Evolutionary conservation across 2,329 filamentous ascomycete genomes (phyloP).

Genomic region (Botryotinia narcissicola): DNA sequence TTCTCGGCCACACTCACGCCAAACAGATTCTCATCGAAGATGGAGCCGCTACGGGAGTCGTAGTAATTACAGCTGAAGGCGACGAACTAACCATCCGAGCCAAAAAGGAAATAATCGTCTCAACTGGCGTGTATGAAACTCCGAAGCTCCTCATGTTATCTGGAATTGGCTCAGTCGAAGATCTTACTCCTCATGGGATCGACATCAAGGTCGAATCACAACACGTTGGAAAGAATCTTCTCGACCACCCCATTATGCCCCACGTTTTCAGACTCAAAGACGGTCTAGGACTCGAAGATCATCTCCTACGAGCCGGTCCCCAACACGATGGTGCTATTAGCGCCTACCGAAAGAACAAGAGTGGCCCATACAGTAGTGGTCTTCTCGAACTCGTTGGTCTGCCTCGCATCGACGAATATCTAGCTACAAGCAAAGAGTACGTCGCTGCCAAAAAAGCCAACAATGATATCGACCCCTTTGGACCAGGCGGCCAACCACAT

Average conservation of each 20-base stretch:
- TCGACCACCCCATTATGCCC: slow-evolving; percentile 36
- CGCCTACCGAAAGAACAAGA: slow-evolving; percentile 42
- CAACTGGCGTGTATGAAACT: slow-evolving; percentile 30
- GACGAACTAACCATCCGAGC: slow-evolving; percentile 42
- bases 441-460: slow-evolving; percentile 43
- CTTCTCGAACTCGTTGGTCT: slow-evolving; percentile 54
- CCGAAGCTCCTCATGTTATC: slow-evolving; percentile 40
- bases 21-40: slow-evolving; percentile 54
- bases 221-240: slow-evolving; percentile 27
- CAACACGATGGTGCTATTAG: slow-evolving; percentile 42
- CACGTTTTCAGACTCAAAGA: slow-evolving; percentile 45
- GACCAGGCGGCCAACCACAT: slow-evolving; percentile 55
- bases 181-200: slow-evolving; percentile 24
- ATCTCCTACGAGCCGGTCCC: slow-evolving; percentile 40
- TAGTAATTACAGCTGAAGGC: slow-evolving; percentile 42
- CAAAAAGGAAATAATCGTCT: slow-evolving; percentile 36
- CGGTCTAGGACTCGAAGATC: slow-evolving; percentile 41
- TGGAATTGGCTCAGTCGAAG: slow-evolving; percentile 34
- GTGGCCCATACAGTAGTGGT: slow-evolving; percentile 44
- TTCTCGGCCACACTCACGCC: slow-evolving; percentile 48
- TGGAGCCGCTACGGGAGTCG: slow-evolving; percentile 46
- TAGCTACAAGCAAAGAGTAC: slow-evolving; percentile 51
- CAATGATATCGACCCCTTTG: slow-evolving; percentile 50
- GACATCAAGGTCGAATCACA: slow-evolving; percentile 16
- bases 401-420: slow-evolving; percentile 54